phyloP scores from a whole-genome alignment of 1,284 basidiomycete species.

The Cerrena zonata region DNA sequence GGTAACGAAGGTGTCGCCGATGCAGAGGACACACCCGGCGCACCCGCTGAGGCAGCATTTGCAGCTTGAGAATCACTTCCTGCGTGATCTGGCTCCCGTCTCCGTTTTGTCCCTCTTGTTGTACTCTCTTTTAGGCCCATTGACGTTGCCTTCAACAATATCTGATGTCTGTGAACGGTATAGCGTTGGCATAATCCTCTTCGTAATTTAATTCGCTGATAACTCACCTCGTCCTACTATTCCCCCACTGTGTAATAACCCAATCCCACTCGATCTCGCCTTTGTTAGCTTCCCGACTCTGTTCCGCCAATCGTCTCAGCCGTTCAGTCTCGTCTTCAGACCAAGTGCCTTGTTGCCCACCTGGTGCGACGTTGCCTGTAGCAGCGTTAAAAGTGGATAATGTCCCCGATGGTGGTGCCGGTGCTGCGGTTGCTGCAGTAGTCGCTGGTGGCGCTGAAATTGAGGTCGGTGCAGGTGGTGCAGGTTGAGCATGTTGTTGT shows the following conservation, averaged over 20 bases:
- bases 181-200: not conserved
- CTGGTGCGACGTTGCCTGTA: slow-evolving; percentile 34
- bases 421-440: not conserved
- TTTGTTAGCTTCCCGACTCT: slow-evolving; percentile 42
- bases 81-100: slow-evolving; percentile 40
- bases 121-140: slow-evolving; percentile 70
- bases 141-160: slow-evolving; percentile 69
- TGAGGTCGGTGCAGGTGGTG: slow-evolving; percentile 16
- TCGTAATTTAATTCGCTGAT: not conserved
- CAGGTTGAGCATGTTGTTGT: not conserved
- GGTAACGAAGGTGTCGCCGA: not conserved
- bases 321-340: slow-evolving; percentile 67
- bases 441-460: slow-evolving; percentile 1
- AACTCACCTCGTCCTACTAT: slow-evolving; percentile 58
- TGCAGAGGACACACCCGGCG: slow-evolving; percentile 13
- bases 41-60: slow-evolving; percentile 26
- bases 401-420: slow-evolving; percentile 26
- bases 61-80: slow-evolving; percentile 23
- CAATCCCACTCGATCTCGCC: slow-evolving; percentile 71
- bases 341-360: slow-evolving; percentile 65
- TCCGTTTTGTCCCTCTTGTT: slow-evolving; percentile 56
- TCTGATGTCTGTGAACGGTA: slow-evolving; percentile 54
- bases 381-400: slow-evolving; percentile 31
- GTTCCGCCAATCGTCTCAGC: slow-evolving; percentile 59
- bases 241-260: slow-evolving; percentile 66